phyloP scores from a whole-genome alignment of 106 monocot species.

The Agapanthus africanus region DNA sequence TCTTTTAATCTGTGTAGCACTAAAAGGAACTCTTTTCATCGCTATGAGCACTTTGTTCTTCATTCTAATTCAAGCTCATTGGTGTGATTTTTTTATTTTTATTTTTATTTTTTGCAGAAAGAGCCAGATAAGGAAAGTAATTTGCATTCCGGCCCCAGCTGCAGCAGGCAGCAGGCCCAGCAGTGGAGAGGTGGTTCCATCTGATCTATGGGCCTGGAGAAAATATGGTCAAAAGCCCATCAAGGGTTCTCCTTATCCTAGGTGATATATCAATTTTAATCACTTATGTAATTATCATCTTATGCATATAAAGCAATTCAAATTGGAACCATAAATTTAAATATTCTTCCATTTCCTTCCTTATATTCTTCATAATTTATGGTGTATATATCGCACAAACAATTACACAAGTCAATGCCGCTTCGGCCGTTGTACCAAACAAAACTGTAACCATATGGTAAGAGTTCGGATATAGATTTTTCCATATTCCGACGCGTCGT shows the following conservation, averaged over 20 bases:
- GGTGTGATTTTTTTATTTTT: not conserved
- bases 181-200: conserved; percentile 82
- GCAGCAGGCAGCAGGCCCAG: conserved; percentile 44
- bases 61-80: not conserved
- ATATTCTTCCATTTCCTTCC: too few species aligned
- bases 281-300: not conserved
- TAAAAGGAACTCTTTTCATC: too few species aligned
- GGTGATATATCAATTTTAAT: conserved; percentile 25
- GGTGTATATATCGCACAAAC: too few species aligned
- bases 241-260: conserved; percentile 92
- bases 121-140: conserved; percentile 87
- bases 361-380: too few species aligned
- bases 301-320: too few species aligned
- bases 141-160: conserved; percentile 86
- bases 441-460: too few species aligned
- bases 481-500: too few species aligned
- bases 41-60: too few species aligned
- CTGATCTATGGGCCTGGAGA: conserved; percentile 98
- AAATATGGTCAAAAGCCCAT: conserved; percentile 96
- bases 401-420: too few species aligned
- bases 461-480: too few species aligned
- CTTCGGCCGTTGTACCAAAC: too few species aligned
- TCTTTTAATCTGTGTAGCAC: not conserved
- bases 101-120: conserved; percentile 35
- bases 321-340: too few species aligned